Conservation (phyloP, 2,329 filamentous ascomycete species). For the Fusarium veterinarium region DNA sequence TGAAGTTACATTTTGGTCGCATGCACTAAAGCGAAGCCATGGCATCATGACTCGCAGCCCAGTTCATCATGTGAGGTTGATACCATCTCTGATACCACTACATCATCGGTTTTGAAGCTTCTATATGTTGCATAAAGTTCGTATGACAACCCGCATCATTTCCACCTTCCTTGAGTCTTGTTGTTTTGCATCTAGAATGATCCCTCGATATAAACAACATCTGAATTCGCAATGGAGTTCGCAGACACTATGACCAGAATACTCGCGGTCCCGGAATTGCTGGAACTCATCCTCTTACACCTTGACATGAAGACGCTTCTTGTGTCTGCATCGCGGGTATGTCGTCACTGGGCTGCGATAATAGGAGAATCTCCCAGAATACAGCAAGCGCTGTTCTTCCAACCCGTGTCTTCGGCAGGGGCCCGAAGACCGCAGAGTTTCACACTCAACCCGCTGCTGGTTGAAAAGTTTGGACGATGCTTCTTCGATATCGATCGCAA, state of each 20-base stretch:
- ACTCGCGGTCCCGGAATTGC: conserved; percentile 36
- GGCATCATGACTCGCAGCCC: conserved; percentile 11
- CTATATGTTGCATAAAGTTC: background rate
- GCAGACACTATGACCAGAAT: background rate
- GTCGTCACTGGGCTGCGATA: conserved; percentile 33
- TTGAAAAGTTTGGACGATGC: conserved; percentile 32
- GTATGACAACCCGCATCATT: background rate
- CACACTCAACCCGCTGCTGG: conserved; percentile 29
- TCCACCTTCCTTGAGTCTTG: background rate
- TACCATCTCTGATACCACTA: background rate
- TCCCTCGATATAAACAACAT: background rate
- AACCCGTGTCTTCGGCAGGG: background rate
- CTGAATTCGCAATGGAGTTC: background rate
- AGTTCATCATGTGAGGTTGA: background rate
- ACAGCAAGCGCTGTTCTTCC: conserved; percentile 32
- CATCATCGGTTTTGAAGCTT: background rate
- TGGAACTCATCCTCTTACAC: conserved; percentile 43
- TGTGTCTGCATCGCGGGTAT: conserved; percentile 41
- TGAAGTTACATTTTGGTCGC: background rate
- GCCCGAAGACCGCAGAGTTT: background rate
- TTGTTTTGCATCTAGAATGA: background rate
- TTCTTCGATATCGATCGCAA: conserved; percentile 33
- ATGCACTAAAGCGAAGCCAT: conserved; percentile 3
- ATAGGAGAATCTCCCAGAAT: conserved; percentile 21
- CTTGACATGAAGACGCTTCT: conserved; percentile 45